These are phyloP conservation scores for Aquilaria agallochum DNA, from an alignment of 441 rosid genomes.

Conservation along the genomic window DNA sequence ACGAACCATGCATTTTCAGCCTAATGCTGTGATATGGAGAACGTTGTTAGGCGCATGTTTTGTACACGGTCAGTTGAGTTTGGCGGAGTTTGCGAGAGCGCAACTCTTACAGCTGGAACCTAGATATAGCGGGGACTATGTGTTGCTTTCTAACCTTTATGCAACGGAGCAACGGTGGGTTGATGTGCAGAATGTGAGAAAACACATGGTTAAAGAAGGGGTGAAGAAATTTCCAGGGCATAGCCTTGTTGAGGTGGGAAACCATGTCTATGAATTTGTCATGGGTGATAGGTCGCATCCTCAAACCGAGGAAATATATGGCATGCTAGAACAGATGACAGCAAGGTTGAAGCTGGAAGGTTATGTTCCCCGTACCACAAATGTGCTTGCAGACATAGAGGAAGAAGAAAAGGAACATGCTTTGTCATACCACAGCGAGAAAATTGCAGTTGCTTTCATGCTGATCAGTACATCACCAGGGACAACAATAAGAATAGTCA, in stretches of 20 bases:
- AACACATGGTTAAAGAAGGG: slow-evolving; percentile 44
- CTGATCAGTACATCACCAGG: slow-evolving; percentile 49
- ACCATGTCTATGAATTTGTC: slow-evolving; percentile 53
- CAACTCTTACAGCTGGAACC: slow-evolving; percentile 53
- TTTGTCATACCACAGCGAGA: slow-evolving; percentile 70
- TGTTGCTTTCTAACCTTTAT: slow-evolving; percentile 73
- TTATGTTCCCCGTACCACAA: slow-evolving; percentile 40
- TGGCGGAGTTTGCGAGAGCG: slow-evolving; percentile 55
- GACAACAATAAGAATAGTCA: slow-evolving; percentile 46
- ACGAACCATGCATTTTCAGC: slow-evolving; percentile 47
- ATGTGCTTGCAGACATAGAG: slow-evolving; percentile 65
- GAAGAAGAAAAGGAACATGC: slow-evolving; percentile 78
- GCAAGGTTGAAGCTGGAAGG: slow-evolving; percentile 56
- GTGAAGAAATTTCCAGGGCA: slow-evolving; percentile 65
- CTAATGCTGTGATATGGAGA: slow-evolving; percentile 77
- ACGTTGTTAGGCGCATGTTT: slow-evolving; percentile 69
- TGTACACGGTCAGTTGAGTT: slow-evolving; percentile 43
- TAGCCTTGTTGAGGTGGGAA: slow-evolving; percentile 70
- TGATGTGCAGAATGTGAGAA: slow-evolving; percentile 58
- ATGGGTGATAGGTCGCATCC: slow-evolving; percentile 69
- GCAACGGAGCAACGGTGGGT: slow-evolving; percentile 71
- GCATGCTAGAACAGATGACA: slow-evolving; percentile 51
- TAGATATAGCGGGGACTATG: slow-evolving; percentile 66
- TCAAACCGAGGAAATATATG: slow-evolving; percentile 39
- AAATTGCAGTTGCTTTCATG: slow-evolving; percentile 76